A percentile compares a stretch with the other conserved stretches of the same genome.
Evolutionary conservation across 805 yeast genomes (phyloP).

Genomic region (Lipomyces oligophaga): DNA sequence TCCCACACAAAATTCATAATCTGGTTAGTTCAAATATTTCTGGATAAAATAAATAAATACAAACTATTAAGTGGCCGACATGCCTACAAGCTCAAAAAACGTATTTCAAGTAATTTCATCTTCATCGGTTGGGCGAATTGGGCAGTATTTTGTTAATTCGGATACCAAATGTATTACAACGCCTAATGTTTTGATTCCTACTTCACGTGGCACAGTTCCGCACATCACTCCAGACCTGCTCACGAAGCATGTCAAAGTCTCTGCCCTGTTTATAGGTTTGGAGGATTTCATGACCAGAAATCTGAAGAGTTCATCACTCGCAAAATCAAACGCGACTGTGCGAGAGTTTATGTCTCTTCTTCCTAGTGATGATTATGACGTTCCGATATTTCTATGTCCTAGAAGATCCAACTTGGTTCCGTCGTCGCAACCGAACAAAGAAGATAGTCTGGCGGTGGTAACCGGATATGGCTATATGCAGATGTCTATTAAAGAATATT

Average conservation of each 20-base stretch:
- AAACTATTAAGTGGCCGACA: too few relatives aligned
- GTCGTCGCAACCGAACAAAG: slow-evolving; percentile 37
- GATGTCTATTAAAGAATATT: slow-evolving; percentile 31
- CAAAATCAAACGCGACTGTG: slow-evolving; percentile 13
- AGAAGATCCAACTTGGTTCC: slow-evolving; percentile 37
- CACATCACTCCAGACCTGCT: slow-evolving; percentile 44
- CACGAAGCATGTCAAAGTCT: slow-evolving; percentile 24
- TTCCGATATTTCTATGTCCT: slow-evolving; percentile 34
- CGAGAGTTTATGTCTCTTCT: slow-evolving; percentile 32
- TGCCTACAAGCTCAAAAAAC: too few relatives aligned
- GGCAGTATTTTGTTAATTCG: too few relatives aligned
- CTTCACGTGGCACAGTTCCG: slow-evolving; percentile 42
- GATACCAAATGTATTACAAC: slow-evolving; percentile 10
- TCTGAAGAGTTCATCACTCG: slow-evolving; percentile 21
- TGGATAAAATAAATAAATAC: too few relatives aligned
- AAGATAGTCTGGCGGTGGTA: slow-evolving; percentile 35
- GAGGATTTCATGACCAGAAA: slow-evolving; percentile 37
- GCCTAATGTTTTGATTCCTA: slow-evolving; percentile 33
- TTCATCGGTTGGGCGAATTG: too few relatives aligned
- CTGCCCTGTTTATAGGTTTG: slow-evolving; percentile 35
- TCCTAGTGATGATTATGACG: slow-evolving; percentile 27
- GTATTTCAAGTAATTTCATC: too few relatives aligned
- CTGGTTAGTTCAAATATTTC: too few relatives aligned
- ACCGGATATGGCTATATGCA: slow-evolving; percentile 40
- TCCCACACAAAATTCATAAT: too few relatives aligned